Evolutionary conservation across 2,329 filamentous ascomycete genomes (phyloP), one percentile per base, ranked within the genome.

Genomic region (Curvularia lunata): DNA sequence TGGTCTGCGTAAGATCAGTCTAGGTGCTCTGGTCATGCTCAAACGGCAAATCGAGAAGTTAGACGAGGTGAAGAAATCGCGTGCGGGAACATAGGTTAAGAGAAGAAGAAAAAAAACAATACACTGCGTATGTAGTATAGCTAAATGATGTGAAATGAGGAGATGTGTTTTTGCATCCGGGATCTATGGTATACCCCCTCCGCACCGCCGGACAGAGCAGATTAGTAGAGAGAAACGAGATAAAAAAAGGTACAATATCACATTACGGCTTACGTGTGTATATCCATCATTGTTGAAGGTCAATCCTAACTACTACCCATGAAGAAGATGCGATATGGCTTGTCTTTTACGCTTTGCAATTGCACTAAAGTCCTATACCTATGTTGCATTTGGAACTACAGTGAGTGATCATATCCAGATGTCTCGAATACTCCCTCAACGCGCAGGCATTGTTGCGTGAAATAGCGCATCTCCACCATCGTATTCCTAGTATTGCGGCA

Each of bases 1-100:
- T 63, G 82, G 82, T 0, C 58, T 83, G n/a, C 73, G 75, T 7
- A 75, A 73, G 19, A 77, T 84, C 56, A 83, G 80, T 51, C 74
- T 78, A 13, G 83, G 83, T 19, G 83, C 82, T 19, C 62, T 79
- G 48, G 75, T 81, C 2, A 73, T 78, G 70, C 59, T 80, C 41
- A 75, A 71, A 65, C 68, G 77, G 53, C 74, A 78, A 59, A 64
- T 80, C 28, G 75, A 69, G 48, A 75, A 68, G 56, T 58, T 82
- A 56, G 75, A 77, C 56, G 62, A 51, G 6, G 43, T 73, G 42
- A 66, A 56, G 21, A 25, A 32, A 40, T 21, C 43, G 8, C 23
- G 19, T 2, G 42, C 18, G 30, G 19, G 4, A 18, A 5, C 12
- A n/a, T 6, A 13, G 8, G 12, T 6, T 10, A n/a, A 19, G 47